phyloP scores from a whole-genome alignment of 2,329 filamentous ascomycete species.

The Penicillium janthinellum region DNA sequence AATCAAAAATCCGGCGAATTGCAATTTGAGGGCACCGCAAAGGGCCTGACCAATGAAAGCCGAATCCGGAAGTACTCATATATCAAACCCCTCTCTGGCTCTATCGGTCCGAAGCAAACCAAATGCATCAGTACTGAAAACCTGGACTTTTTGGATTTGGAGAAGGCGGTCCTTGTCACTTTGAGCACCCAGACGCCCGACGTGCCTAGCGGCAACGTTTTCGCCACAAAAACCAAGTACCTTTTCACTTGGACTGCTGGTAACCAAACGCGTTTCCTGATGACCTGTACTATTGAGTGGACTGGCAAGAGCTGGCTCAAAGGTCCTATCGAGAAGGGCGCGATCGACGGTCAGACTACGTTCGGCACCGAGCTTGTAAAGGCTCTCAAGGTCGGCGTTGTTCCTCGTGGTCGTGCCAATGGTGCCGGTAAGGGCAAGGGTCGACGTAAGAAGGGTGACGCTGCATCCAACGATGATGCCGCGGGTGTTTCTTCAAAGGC shows the following conservation, averaged over 20 bases:
- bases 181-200: constrained; percentile 88
- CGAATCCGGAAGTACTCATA: constrained; percentile 77
- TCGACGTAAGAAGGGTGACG: constrained; percentile 60
- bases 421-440: constrained; percentile 58
- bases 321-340: constrained; percentile 93
- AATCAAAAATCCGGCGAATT: constrained; percentile 91
- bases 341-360: constrained; percentile 81
- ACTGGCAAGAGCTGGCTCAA: constrained; percentile 97
- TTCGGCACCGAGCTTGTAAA: constrained; percentile 81
- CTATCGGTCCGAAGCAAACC: constrained; percentile 90
- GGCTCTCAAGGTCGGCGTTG: constrained; percentile 71
- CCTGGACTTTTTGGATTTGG: constrained; percentile 81
- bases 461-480: constrained; percentile 37
- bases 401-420: constrained; percentile 61
- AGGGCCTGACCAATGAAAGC: constrained; percentile 73
- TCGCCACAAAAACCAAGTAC: constrained; percentile 89
- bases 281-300: constrained; percentile 94
- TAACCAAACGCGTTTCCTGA: constrained; percentile 80
- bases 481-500: constrained; percentile 48
- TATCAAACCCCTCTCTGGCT: constrained; percentile 82
- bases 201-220: constrained; percentile 90
- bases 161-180: constrained; percentile 81
- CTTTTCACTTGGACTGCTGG: constrained; percentile 90
- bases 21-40: constrained; percentile 78
- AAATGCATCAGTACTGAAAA: constrained; percentile 88